Conservation (phyloP, 2,329 filamentous ascomycete genomes). For the Calonectria naviculata region DNA sequence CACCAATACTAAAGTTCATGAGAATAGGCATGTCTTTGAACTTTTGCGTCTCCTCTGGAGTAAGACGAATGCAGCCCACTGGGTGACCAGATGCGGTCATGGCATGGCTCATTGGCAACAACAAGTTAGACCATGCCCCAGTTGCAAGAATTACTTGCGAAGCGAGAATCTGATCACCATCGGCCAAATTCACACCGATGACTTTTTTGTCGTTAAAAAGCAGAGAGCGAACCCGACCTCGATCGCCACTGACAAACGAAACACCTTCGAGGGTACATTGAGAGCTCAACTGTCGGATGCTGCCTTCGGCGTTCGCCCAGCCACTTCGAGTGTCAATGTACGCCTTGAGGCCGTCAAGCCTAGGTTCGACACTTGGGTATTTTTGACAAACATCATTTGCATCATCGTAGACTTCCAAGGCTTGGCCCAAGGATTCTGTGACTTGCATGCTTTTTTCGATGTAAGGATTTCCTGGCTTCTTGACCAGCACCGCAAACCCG, state of each 20-base stretch:
- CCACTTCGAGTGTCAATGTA: constrained; percentile 44
- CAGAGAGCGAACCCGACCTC: constrained; percentile 42
- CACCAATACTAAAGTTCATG: constrained; percentile 64
- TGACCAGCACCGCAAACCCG: constrained; percentile 45
- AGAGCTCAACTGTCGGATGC: constrained; percentile 38
- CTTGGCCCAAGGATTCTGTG: constrained; percentile 27
- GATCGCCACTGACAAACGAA: constrained; percentile 42
- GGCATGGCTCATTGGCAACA: constrained; percentile 70
- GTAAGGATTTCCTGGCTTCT: constrained; percentile 33
- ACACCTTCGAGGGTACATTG: constrained; percentile 44
- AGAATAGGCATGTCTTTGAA: constrained; percentile 69
- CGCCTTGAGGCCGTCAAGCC: constrained; percentile 36
- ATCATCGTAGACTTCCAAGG: constrained; percentile 38
- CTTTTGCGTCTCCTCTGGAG: constrained; percentile 63
- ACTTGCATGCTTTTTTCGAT: constrained; percentile 31
- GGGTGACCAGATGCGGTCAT: constrained; percentile 73
- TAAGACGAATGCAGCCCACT: constrained; percentile 72
- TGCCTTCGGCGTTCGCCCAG: constrained; percentile 45
- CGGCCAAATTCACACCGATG: constrained; percentile 37
- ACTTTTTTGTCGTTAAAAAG: constrained; percentile 26
- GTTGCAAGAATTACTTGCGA: constrained; percentile 73
- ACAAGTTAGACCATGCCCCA: constrained; percentile 72
- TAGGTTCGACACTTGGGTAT: constrained; percentile 32
- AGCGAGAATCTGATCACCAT: constrained; percentile 59
- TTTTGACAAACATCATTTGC: constrained; percentile 29